Evolutionary conservation across 73 alveolate species (phyloP), one percentile per base, ranked within the genome.

Genomic region (Stentor coeruleus): DNA sequence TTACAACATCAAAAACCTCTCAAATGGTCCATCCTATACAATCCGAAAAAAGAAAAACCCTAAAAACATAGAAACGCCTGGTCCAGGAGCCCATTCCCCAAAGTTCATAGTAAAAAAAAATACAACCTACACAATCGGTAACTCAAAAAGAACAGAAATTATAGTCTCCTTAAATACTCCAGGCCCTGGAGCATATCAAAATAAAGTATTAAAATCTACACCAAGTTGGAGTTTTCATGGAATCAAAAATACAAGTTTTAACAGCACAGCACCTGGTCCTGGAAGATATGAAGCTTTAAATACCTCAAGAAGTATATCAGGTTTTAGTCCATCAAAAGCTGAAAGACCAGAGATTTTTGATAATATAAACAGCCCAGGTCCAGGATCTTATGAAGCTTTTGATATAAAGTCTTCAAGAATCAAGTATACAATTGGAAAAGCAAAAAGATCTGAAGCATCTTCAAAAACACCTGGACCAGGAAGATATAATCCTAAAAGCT

Each of bases 71-170:
- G 39, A 66, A 20, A 20, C 79, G n/a, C 79, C 79, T 28, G 79
- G 79, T 28, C 79, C 79, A 28, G 79, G 79, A 66, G 79, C 79
- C 2, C 33, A 66, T 66, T 20, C n/a, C 15, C 79, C 79, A 26
- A 66, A 33, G 37, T 66, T 66, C n/a, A 2, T 66, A 28, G 79
- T 66, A 15, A 31, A 66, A 20, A 66, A 20, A 11, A 20, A 37
- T 28, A 20, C 11, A 33, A 40, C 79, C 0, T 20, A 26, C n/a
- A 31, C 41, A 28, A 20, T 66, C 33, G 79, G 79, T 28, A 20
- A 20, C 20, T 37, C 40, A 0, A 66, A 66, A 66, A 66, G 79
- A 66, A 66, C 3, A 28, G n/a, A 20, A 66, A 66, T 66, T 20
- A 1, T 0, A 1, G 37, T 20, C 11, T 1, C 42, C 42, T 66